Evolutionary conservation across 1,284 basidiomycete genomes (phyloP).

Genomic region (Athelia psychrophila): DNA sequence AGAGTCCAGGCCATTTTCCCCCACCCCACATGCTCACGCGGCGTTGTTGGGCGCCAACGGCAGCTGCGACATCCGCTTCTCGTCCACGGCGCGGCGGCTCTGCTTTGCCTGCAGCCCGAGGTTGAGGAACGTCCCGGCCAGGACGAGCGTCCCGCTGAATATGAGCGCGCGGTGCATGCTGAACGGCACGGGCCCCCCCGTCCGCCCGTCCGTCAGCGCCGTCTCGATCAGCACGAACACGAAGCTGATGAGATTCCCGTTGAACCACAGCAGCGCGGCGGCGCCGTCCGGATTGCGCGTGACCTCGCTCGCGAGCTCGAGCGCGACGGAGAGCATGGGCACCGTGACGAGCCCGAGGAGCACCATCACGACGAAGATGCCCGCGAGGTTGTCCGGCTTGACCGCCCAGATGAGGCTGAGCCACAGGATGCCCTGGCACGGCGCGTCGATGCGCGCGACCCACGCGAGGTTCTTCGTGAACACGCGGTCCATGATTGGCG

Average conservation of each 20-base stretch:
- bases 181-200: slow-evolving; percentile 9
- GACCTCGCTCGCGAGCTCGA: slow-evolving; percentile 25
- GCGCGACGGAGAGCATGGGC: slow-evolving; percentile 21
- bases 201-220: slow-evolving; percentile 13
- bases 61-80: slow-evolving; percentile 1
- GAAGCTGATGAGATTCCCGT: slow-evolving; percentile 18
- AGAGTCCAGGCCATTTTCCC: too few relatives aligned
- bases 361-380: slow-evolving; percentile 16
- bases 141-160: slow-evolving; percentile 10
- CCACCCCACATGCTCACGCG: too few relatives aligned
- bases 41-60: not conserved
- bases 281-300: slow-evolving; percentile 21
- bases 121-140: slow-evolving; percentile 2
- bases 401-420: not conserved
- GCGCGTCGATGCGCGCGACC: slow-evolving; percentile 31
- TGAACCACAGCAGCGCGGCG: slow-evolving; percentile 19
- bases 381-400: not conserved
- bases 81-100: slow-evolving; percentile 10
- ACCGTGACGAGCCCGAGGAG: slow-evolving; percentile 16
- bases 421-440: slow-evolving; percentile 27
- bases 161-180: slow-evolving; percentile 17
- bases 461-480: slow-evolving; percentile 43
- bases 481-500: slow-evolving; percentile 44
- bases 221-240: slow-evolving; percentile 19
- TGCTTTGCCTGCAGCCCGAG: slow-evolving; percentile 9